Percentiles rank a stretch among this genome's conserved stretches.
phyloP scores from a whole-genome alignment of 192 early-diverging fungal genomes.

The Gaertneriomyces semiglobifer region DNA sequence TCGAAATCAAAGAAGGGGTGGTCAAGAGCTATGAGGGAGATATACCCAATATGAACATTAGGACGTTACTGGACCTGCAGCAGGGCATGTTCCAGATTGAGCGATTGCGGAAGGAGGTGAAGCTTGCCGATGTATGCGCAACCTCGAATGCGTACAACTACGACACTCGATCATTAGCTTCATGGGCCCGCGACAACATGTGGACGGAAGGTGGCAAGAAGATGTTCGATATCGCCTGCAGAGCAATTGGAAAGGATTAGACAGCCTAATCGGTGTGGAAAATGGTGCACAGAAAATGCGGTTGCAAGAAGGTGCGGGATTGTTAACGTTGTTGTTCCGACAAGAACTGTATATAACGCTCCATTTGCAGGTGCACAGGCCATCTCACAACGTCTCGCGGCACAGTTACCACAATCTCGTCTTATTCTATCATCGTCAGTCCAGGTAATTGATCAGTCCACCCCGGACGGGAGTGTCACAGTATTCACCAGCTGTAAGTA shows the following conservation, averaged over 20 bases:
- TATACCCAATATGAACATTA: slow-evolving; percentile 5
- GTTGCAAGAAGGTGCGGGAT: not conserved
- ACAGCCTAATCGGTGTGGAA: not conserved
- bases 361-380: not conserved
- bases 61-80: slow-evolving; percentile 6
- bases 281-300: slow-evolving; percentile 4
- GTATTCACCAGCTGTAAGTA: slow-evolving; percentile 9
- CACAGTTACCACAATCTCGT: not conserved
- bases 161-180: slow-evolving; percentile 1
- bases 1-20: not conserved
- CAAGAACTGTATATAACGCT: no score
- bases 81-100: slow-evolving; percentile 1
- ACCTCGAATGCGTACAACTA: not conserved
- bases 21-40: not conserved
- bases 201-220: not conserved
- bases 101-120: not conserved
- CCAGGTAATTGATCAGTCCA: not conserved
- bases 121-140: not conserved
- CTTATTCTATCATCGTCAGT: slow-evolving; percentile 1
- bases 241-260: slow-evolving; percentile 1
- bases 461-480: not conserved
- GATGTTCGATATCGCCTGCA: slow-evolving; percentile 11
- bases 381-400: not conserved
- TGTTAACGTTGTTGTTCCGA: no score
- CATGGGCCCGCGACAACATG: slow-evolving; percentile 3